Evolutionary conservation across 805 yeast genomes (phyloP).

Genomic region (Saccharomycopsis sp.): DNA sequence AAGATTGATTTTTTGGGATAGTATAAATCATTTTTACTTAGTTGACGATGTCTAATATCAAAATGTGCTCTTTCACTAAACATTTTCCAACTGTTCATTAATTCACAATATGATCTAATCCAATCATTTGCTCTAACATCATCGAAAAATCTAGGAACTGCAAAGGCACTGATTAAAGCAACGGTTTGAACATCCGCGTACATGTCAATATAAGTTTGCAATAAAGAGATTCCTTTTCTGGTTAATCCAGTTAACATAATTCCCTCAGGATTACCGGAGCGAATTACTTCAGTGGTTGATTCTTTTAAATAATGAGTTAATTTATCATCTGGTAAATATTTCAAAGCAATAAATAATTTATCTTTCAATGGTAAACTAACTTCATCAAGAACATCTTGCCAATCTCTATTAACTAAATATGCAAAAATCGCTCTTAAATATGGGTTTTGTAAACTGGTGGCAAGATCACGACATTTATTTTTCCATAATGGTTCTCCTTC

Average conservation of each 20-base stretch:
- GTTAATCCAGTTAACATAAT: slow-evolving; percentile 87
- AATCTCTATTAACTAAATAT: slow-evolving; percentile 83
- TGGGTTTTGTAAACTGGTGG: slow-evolving; percentile 83
- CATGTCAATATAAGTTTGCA: slow-evolving; percentile 81
- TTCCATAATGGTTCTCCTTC: slow-evolving; percentile 73
- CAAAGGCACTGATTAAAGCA: slow-evolving; percentile 67
- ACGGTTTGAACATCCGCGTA: slow-evolving; percentile 92
- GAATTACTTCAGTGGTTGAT: slow-evolving; percentile 60
- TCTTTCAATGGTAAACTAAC: slow-evolving; percentile 81
- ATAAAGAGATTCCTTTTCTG: slow-evolving; percentile 65
- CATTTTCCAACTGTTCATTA: slow-evolving; percentile 72
- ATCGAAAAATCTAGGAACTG: slow-evolving; percentile 71
- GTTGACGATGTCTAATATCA: slow-evolving; percentile 65
- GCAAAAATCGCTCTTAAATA: slow-evolving; percentile 89
- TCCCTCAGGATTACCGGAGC: slow-evolving; percentile 84
- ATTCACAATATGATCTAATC: slow-evolving; percentile 56
- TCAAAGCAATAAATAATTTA: slow-evolving; percentile 79
- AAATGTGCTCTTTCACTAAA: slow-evolving; percentile 74
- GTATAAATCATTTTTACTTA: slow-evolving; percentile 34
- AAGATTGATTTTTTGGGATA: not conserved
- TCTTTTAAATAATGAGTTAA: slow-evolving; percentile 60
- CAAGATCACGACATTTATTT: slow-evolving; percentile 80
- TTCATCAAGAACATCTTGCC: slow-evolving; percentile 95
- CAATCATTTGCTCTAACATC: slow-evolving; percentile 70
- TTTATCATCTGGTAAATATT: slow-evolving; percentile 75